Evolutionary conservation across 2,329 filamentous ascomycete genomes (phyloP), one percentile per base, ranked within the genome.

Genomic region (Pseudogymnoascus verrucosus): DNA sequence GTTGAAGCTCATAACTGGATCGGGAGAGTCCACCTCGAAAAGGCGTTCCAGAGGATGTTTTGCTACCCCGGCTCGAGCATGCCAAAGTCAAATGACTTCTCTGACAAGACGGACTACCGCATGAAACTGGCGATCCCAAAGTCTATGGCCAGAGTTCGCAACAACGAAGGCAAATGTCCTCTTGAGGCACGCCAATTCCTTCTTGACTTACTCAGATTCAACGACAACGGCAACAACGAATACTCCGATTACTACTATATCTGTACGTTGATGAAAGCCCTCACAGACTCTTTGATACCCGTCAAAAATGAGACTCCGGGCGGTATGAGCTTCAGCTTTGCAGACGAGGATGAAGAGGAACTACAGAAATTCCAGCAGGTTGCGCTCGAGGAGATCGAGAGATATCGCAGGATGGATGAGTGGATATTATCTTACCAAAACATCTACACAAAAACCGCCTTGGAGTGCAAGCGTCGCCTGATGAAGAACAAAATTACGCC

Each of bases 231-330:
- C 2, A 89, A 90, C 65, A 99, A 99, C 70, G 77, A 88, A 60
- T 96, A 86, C 72, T 96, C 93, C 4, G 96, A 99, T 71, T 89
- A 93, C 66, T 87, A 90, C 70, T 99, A 97, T 72, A 85, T 99
- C 62, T 87, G 91, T 6, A 89, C 83, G 21, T 80, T 99, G 23
- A 89, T 99, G 78, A 78, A 81, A 44, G 80, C 82, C 0, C 75
- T 88, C 26, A 81, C 85, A 1, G 80, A 79, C 0, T 85, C 83
- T n/a, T 76, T 87, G 26, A 79, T 88, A 60, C 80, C 81, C 0
- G 74, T 77, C 44, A 63, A 68, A 23, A 72, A 71, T 62, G 75
- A 75, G n/a, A 67, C 68, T 11, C 42, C 42, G 16, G 64, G 51
- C 31, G 65, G 65, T 39, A 51, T 70, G 68, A 68, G 63, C 74